Percentiles rank a stretch among this genome's conserved stretches.
phyloP scores from a whole-genome alignment of 169 alveolate genomes.

The Cryptosporidium viatorum region DNA sequence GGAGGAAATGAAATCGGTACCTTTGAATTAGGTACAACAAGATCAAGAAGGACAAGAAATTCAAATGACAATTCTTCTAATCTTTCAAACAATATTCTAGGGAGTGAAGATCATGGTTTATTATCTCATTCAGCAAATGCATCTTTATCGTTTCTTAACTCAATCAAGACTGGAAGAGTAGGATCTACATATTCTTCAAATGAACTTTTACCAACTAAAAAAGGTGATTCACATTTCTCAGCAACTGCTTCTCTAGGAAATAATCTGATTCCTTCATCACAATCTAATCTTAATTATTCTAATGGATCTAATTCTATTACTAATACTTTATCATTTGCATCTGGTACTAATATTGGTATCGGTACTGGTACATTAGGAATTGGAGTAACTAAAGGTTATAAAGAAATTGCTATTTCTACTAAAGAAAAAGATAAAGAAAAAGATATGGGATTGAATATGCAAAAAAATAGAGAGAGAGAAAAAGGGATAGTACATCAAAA shows the following conservation, averaged over 20 bases:
- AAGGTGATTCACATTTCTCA: not conserved
- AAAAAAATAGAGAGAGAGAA: conserved; percentile 65
- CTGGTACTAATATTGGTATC: too few relatives aligned
- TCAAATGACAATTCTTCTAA: not conserved
- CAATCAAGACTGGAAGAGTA: not conserved
- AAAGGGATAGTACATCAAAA: conserved; percentile 73
- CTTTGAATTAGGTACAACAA: not conserved
- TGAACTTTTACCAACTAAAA: not conserved
- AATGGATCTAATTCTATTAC: not conserved
- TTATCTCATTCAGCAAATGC: not conserved
- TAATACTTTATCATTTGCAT: too few relatives aligned
- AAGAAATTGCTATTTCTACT: not conserved
- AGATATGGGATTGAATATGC: conserved; percentile 16
- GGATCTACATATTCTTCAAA: not conserved
- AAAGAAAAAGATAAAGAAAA: conserved; percentile 36
- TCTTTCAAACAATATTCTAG: not conserved
- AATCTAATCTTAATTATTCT: not conserved
- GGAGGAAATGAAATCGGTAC: not conserved
- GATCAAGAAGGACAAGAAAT: not conserved
- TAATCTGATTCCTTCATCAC: not conserved
- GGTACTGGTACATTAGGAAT: not conserved
- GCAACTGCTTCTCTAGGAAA: too few relatives aligned
- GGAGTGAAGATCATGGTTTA: not conserved
- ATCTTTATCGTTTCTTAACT: not conserved
- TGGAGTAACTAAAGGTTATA: not conserved